A percentile compares a stretch with the other conserved stretches of the same genome.
Evolutionary conservation across 306 rosid species (phyloP).

Genomic region (Dalbergia cultrata): DNA sequence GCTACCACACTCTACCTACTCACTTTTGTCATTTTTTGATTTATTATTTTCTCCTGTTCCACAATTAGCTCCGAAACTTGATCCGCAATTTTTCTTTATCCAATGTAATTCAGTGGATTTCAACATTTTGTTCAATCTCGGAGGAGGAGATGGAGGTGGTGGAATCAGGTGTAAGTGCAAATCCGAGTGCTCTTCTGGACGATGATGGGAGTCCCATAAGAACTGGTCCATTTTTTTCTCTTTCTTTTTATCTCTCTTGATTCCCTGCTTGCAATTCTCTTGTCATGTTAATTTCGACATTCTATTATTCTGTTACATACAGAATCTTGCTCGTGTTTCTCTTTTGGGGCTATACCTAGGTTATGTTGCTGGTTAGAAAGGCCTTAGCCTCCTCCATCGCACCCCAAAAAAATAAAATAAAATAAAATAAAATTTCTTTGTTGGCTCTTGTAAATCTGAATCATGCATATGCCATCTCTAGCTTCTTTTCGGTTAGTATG

Average conservation of each 20-base stretch:
- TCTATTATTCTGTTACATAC: too few species aligned
- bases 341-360: too few species aligned
- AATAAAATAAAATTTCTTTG: not conserved
- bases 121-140: not conserved
- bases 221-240: conserved; percentile 41
- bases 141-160: not conserved
- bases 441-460: not conserved
- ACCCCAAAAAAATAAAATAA: too few species aligned
- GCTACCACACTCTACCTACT: too few species aligned
- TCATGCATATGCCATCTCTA: not conserved
- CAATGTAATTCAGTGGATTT: not conserved
- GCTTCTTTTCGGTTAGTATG: not conserved
- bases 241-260: not conserved
- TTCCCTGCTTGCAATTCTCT: too few species aligned
- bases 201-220: conserved; percentile 56
- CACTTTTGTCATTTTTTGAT: not conserved
- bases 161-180: conserved; percentile 1
- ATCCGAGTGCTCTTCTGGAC: conserved; percentile 33
- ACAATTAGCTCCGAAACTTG: not conserved
- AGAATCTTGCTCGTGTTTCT: too few species aligned
- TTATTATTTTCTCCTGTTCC: not conserved
- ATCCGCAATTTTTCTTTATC: not conserved
- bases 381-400: too few species aligned
- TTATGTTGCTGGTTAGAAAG: too few species aligned
- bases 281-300: too few species aligned